phyloP scores from a whole-genome alignment of 495 filamentous ascomycete species.

The Trichoderma asperelloides region DNA sequence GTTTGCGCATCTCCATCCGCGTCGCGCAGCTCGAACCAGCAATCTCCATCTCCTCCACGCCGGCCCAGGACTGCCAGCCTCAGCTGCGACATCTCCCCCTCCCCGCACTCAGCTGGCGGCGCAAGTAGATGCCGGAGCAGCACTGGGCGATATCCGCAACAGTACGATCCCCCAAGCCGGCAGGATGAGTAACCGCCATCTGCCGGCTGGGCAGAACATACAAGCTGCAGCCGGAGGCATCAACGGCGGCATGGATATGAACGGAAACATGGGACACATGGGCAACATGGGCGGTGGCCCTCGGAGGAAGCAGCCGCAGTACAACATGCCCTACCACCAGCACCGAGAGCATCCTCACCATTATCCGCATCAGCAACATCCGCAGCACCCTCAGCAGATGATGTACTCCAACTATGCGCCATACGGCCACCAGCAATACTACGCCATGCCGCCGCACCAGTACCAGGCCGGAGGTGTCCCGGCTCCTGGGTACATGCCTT shows the following conservation, averaged over 20 bases:
- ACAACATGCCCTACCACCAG: constrained; percentile 3
- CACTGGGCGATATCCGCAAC: constrained; percentile 41
- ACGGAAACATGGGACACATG: constrained; percentile 28
- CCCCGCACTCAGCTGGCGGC: background rate
- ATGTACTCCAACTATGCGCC: constrained; percentile 30
- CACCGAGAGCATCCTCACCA: background rate
- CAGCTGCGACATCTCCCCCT: background rate
- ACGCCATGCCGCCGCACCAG: constrained; percentile 33
- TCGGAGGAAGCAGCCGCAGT: background rate
- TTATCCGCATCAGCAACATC: constrained; percentile 22
- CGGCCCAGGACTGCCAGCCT: background rate
- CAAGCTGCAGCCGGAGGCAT: constrained; percentile 24
- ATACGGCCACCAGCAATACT: constrained; percentile 24
- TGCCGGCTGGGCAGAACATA: constrained; percentile 53
- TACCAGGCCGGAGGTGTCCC: constrained; percentile 30
- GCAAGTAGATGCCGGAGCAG: constrained; percentile 26
- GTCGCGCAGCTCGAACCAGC: constrained; percentile 6
- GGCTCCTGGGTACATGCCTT: constrained; percentile 28
- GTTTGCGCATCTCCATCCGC: background rate
- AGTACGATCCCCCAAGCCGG: constrained; percentile 41
- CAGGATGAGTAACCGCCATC: constrained; percentile 55
- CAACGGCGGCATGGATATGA: constrained; percentile 14
- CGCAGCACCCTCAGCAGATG: constrained; percentile 13
- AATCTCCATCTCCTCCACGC: background rate
- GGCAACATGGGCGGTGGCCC: background rate